Evolutionary conservation across 2,329 filamentous ascomycete species (phyloP).

Genomic region (Colletotrichum sansevieriae): DNA sequence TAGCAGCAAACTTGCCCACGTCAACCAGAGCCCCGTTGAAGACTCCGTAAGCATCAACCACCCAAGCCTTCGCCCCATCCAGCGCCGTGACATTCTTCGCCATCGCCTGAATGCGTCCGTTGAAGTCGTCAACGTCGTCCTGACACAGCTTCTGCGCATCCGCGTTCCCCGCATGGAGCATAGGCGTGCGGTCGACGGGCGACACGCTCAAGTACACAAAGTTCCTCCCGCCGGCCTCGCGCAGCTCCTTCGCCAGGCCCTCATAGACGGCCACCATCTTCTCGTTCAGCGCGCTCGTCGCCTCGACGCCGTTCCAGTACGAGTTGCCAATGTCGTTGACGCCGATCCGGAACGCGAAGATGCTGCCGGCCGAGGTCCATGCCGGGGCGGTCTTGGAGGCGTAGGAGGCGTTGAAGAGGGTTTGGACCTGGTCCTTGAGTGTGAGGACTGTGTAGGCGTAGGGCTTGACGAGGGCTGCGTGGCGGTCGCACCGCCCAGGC

Average conservation of each 20-base stretch:
- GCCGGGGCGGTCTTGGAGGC: conserved; percentile 53
- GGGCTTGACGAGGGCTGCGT: conserved; percentile 64
- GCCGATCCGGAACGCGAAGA: conserved; percentile 66
- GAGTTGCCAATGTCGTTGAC: conserved; percentile 69
- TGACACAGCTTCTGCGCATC: conserved; percentile 52
- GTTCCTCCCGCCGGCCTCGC: conserved; percentile 66
- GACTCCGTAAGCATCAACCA: conserved; percentile 65
- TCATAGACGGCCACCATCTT: conserved; percentile 60
- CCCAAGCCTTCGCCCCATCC: conserved; percentile 61
- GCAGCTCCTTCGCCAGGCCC: conserved; percentile 59
- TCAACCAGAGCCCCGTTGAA: conserved; percentile 67
- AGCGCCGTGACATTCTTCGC: conserved; percentile 53
- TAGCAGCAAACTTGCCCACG: conserved; percentile 62
- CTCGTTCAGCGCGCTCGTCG: conserved; percentile 51
- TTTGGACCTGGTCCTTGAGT: conserved; percentile 63
- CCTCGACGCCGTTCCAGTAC: conserved; percentile 51
- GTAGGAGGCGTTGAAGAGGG: conserved; percentile 35
- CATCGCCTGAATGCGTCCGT: conserved; percentile 57
- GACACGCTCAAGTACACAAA: conserved; percentile 73
- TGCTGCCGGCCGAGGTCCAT: conserved; percentile 53
- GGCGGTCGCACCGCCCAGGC: conserved; percentile 68
- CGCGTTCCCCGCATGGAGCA: conserved; percentile 56
- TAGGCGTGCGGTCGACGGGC: conserved; percentile 66
- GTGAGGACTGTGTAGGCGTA: conserved; percentile 61
- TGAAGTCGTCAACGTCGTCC: conserved; percentile 65